Conservation (phyloP, 306 rosid genomes). For the Arachis hypogaea region DNA sequence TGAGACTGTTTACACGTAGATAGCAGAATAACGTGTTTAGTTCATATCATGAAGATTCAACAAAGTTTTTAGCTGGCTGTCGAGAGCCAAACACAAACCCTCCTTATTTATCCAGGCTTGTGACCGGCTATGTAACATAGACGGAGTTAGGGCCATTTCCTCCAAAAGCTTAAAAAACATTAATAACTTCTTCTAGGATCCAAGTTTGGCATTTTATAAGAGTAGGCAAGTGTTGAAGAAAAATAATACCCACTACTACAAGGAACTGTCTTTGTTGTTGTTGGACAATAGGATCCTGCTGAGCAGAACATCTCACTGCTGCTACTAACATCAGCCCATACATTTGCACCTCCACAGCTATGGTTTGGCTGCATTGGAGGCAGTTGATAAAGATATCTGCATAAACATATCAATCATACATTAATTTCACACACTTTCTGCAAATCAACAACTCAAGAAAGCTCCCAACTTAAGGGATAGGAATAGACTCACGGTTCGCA, state of each 20-base stretch:
- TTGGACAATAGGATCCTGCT: slow-evolving; percentile 90
- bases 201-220: slow-evolving; percentile 15
- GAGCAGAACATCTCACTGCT: slow-evolving; percentile 82
- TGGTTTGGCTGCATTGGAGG: slow-evolving; percentile 83
- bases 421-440: slow-evolving; percentile 10
- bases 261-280: slow-evolving; percentile 60
- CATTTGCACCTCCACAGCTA: slow-evolving; percentile 95
- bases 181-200: slow-evolving; percentile 3
- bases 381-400: slow-evolving; percentile 86
- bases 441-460: slow-evolving; percentile 4
- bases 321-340: slow-evolving; percentile 84
- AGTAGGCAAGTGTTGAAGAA: slow-evolving; percentile 27
- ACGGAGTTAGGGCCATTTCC: not conserved
- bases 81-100: too few relatives aligned
- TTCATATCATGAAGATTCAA: too few relatives aligned
- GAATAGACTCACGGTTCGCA: slow-evolving; percentile 91
- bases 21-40: too few relatives aligned
- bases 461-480: slow-evolving; percentile 15
- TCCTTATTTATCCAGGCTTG: too few relatives aligned
- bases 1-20: too few relatives aligned
- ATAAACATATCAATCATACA: slow-evolving; percentile 25
- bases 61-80: too few relatives aligned
- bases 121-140: too few relatives aligned
- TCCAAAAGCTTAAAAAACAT: slow-evolving; percentile 5
- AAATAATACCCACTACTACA: slow-evolving; percentile 83